These are phyloP conservation scores for Solanum boliviense DNA, from an alignment of 257 asterid genomes.

Conservation along the genomic window DNA sequence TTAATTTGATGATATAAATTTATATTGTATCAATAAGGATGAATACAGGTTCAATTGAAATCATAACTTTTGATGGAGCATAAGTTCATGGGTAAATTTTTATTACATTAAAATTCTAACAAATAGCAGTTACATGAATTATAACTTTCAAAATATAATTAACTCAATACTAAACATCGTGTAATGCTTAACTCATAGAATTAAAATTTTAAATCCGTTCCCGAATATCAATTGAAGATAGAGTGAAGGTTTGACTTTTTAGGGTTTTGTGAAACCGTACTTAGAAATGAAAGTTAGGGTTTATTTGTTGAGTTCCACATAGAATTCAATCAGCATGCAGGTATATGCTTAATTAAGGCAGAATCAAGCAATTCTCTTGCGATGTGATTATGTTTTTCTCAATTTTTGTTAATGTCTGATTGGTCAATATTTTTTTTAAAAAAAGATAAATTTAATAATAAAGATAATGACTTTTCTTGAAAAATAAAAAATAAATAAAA, in stretches of 20 bases:
- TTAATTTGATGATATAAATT: not conserved
- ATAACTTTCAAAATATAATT: not conserved
- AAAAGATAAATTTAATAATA: not conserved
- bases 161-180: not conserved
- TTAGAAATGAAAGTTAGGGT: conserved; percentile 1
- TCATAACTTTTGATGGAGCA: not conserved
- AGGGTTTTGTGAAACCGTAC: conserved; percentile 11
- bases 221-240: not conserved
- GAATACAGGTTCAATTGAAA: not conserved
- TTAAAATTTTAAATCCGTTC: not conserved
- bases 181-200: not conserved
- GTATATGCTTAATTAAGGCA: not conserved
- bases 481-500: not conserved
- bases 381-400: not conserved
- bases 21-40: not conserved
- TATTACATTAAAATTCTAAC: too few relatives aligned
- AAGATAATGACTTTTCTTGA: not conserved
- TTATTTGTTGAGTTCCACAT: not conserved
- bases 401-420: too few relatives aligned
- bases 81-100: not conserved
- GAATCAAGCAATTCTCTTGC: not conserved
- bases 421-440: not conserved
- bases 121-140: not conserved
- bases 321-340: not conserved
- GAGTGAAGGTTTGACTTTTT: not conserved